Percentiles rank a stretch among this genome's conserved stretches.
These are phyloP conservation scores for Nemania bipapillata DNA, from an alignment of 2,329 filamentous ascomycete genomes.

Conservation along the genomic window DNA sequence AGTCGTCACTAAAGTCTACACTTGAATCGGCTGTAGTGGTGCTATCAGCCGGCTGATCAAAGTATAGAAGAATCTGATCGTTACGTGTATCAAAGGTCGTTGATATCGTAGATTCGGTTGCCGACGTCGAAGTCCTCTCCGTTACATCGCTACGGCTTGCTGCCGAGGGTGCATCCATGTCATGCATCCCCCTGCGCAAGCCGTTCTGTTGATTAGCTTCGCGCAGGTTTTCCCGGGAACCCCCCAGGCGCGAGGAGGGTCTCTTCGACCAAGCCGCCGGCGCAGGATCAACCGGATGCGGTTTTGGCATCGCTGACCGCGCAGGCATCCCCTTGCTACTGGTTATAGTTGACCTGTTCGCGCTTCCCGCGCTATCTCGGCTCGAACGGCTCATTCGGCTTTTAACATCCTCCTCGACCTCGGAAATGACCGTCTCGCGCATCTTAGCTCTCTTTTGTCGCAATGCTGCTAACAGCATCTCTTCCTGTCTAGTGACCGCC, in stretches of 20 bases:
- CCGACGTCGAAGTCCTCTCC: conserved; percentile 32
- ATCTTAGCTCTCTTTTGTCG: conserved; percentile 67
- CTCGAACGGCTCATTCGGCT: conserved; percentile 31
- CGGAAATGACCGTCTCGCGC: conserved; percentile 60
- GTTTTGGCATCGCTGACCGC: conserved; percentile 4
- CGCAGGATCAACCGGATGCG: not conserved
- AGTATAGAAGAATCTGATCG: conserved; percentile 50
- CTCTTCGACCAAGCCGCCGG: conserved; percentile 23
- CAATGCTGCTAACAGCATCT: conserved; percentile 67
- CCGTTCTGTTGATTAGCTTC: conserved; percentile 2
- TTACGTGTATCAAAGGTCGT: conserved; percentile 42
- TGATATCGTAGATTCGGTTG: conserved; percentile 29
- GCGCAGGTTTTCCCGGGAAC: conserved; percentile 22
- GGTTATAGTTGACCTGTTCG: conserved; percentile 14
- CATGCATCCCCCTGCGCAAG: conserved; percentile 5
- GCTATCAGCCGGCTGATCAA: conserved; percentile 48
- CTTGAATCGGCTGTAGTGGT: conserved; percentile 45
- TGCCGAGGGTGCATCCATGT: conserved; percentile 26
- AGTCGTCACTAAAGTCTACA: conserved; percentile 51
- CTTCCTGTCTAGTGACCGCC: conserved; percentile 68
- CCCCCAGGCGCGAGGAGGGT: conserved; percentile 17
- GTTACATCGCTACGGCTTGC: conserved; percentile 28
- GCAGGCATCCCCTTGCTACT: not conserved
- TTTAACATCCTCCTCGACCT: conserved; percentile 56
- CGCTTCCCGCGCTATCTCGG: conserved; percentile 12